These are phyloP conservation scores for Clarireedia homoeocarpa DNA, from an alignment of 2,329 filamentous ascomycete genomes.

Conservation along the genomic window DNA sequence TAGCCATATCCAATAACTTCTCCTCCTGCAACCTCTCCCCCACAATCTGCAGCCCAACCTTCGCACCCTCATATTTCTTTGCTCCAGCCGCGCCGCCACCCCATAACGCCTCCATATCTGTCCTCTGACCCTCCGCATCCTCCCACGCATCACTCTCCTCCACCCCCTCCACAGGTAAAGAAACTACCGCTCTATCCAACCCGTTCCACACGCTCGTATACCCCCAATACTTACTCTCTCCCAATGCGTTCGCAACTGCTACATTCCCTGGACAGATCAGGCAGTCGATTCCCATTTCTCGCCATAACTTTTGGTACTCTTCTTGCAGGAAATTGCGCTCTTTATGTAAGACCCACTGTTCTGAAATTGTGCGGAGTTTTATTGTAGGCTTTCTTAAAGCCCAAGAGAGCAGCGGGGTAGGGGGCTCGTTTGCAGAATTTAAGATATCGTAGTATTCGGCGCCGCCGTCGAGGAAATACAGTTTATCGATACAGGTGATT, in stretches of 20 bases:
- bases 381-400: not conserved
- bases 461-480: conserved; percentile 15
- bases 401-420: conserved; percentile 19
- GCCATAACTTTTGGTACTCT: conserved; percentile 16
- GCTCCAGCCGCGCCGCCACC: not conserved
- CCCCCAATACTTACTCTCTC: conserved; percentile 13
- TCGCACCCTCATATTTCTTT: conserved; percentile 34
- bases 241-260: conserved; percentile 4
- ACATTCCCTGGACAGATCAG: conserved; percentile 10
- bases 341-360: not conserved
- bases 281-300: conserved; percentile 12
- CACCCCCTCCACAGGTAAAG: conserved; percentile 7
- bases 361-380: not conserved
- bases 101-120: not conserved
- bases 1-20: conserved; percentile 35
- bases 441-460: conserved; percentile 11
- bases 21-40: conserved; percentile 47
- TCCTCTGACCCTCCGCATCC: not conserved
- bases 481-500: not conserved
- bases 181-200: conserved; percentile 10
- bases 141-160: not conserved
- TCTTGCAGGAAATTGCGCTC: conserved; percentile 30
- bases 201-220: conserved; percentile 12
- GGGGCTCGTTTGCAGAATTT: conserved; percentile 10
- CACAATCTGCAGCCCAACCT: conserved; percentile 46